Evolutionary conservation across 2,329 filamentous ascomycete genomes (phyloP), one percentile per base, ranked within the genome.

Genomic region (Epichloe amarillans): DNA sequence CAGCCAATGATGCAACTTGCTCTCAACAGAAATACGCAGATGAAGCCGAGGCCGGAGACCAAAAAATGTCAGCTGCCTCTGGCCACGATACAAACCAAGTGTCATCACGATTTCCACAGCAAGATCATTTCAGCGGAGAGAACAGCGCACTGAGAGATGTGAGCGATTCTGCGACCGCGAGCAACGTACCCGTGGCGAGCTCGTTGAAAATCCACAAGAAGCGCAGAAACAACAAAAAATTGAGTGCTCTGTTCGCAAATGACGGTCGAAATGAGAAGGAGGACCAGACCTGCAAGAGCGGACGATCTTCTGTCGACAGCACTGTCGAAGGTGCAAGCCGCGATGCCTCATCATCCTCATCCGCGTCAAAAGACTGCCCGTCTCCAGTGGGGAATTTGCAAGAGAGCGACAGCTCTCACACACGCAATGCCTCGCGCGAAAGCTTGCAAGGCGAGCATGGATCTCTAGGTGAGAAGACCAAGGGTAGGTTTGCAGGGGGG

Each of bases 151-250:
- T n/a, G 14, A 33, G 14, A 30, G 42, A 45, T 5, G 30, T 3
- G 17, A 19, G n/a, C 41, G 30, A 33, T 15, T 23, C 40, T 30
- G 30, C 30, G 30, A 11, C 30, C 30, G 23, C n/a, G 12, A 43
- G 19, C 11, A 45, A 37, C 14, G 12, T 8, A 4, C 2, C 48
- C 17, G n/a, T 14, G n/a, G 37, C 36, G 5, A 36, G 36, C 50
- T 49, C 50, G 12, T 38, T 46, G 23, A 47, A n/a, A 36, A 19
- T 52, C 11, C n/a, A 23, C 1, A 52, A 46, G 14, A 52, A 36
- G 35, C 46, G 50, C 19, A 44, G 19, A 7, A 47, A 43, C 19
- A 30, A 19, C 45, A 26, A 10, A 5, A 52, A 40, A 21, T 10
- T 14, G 12, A 39, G 5, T 23, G 15, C 15, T 21, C 11, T 15